Percentiles rank a stretch among this genome's conserved stretches.
These are phyloP conservation scores for Candida gigantensis DNA, from an alignment of 1,139 yeast genomes.

Conservation along the genomic window DNA sequence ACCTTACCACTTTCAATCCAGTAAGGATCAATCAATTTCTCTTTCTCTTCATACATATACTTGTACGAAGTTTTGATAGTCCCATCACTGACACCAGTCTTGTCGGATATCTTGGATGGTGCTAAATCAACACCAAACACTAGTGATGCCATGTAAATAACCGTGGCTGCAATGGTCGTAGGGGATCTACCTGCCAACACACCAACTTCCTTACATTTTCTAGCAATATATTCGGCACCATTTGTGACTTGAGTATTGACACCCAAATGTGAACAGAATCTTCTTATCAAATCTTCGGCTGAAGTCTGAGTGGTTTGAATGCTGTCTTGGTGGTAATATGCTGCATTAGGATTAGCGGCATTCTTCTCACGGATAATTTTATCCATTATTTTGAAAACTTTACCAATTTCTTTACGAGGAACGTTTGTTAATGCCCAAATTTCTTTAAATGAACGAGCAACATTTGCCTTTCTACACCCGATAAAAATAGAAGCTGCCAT, in stretches of 20 bases:
- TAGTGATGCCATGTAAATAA: conserved; percentile 88
- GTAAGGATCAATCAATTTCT: conserved; percentile 73
- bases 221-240: conserved; percentile 91
- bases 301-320: conserved; percentile 86
- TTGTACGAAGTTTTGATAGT: conserved; percentile 93
- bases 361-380: conserved; percentile 71
- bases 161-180: conserved; percentile 96
- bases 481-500: conserved; percentile 96
- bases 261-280: conserved; percentile 95
- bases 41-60: conserved; percentile 72
- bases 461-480: conserved; percentile 93
- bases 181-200: conserved; percentile 97
- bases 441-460: conserved; percentile 93
- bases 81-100: conserved; percentile 97
- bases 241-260: conserved; percentile 81
- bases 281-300: conserved; percentile 91
- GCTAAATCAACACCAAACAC: conserved; percentile 71
- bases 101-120: conserved; percentile 84
- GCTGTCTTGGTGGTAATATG: conserved; percentile 46
- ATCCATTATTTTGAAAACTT: conserved; percentile 80
- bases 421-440: conserved; percentile 94
- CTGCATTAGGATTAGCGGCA: conserved; percentile 43
- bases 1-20: conserved; percentile 78
- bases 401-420: conserved; percentile 91
- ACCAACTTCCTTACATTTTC: conserved; percentile 86